phyloP scores from a whole-genome alignment of 768 basidiomycete species.

The Mycena chlorophos region DNA sequence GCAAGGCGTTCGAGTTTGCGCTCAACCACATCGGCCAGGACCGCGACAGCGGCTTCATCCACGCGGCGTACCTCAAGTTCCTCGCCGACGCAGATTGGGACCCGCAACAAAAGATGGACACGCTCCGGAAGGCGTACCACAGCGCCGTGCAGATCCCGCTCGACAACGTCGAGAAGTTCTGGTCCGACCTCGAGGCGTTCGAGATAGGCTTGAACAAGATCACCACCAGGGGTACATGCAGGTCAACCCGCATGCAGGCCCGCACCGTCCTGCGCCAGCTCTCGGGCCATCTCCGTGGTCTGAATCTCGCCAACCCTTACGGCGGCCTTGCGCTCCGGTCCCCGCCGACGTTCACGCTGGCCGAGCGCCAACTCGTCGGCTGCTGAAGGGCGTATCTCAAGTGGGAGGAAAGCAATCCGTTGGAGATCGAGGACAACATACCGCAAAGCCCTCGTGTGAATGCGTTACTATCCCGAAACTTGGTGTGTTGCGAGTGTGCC shows the following conservation, averaged over 20 bases:
- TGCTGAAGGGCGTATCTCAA: constrained; percentile 92
- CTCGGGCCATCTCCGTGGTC: constrained; percentile 60
- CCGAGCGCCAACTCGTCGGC: constrained; percentile 74
- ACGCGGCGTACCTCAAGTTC: constrained; percentile 93
- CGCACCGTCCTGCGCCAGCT: constrained; percentile 85
- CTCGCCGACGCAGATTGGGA: constrained; percentile 88
- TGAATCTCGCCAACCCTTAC: constrained; percentile 54
- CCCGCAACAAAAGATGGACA: constrained; percentile 93
- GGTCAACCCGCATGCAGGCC: constrained; percentile 94
- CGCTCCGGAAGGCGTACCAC: constrained; percentile 87
- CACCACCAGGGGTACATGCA: constrained; percentile 93
- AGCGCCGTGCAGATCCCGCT: constrained; percentile 93
- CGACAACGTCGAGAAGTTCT: constrained; percentile 88
- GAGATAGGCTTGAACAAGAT: constrained; percentile 88
- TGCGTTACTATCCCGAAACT: constrained; percentile 94
- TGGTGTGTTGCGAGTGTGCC: too few species aligned
- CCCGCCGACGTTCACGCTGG: constrained; percentile 67
- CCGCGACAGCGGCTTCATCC: constrained; percentile 88
- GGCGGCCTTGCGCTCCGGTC: constrained; percentile 64
- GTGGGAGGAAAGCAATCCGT: constrained; percentile 93
- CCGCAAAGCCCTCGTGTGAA: constrained; percentile 83
- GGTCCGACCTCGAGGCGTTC: constrained; percentile 92
- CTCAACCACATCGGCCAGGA: constrained; percentile 87
- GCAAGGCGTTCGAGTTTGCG: constrained; percentile 91
- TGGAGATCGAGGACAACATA: constrained; percentile 91